A percentile compares a stretch with the other conserved stretches of the same genome.
phyloP scores from a whole-genome alignment of 805 yeast genomes.

The Lachancea sp. region DNA sequence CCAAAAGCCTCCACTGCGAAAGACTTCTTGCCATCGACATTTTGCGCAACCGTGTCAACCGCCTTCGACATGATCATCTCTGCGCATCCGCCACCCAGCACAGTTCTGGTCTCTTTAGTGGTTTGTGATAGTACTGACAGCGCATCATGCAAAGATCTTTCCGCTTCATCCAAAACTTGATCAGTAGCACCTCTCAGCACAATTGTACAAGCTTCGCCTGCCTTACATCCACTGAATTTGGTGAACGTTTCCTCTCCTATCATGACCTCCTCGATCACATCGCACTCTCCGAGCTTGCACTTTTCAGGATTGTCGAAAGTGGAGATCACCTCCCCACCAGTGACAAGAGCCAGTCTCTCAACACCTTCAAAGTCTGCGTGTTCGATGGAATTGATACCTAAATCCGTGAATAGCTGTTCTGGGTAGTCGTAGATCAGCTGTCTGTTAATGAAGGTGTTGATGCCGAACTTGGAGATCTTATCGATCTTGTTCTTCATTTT shows the following conservation, averaged over 20 bases:
- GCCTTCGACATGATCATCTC: constrained; percentile 97
- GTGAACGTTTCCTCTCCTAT: constrained; percentile 90
- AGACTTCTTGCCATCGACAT: constrained; percentile 86
- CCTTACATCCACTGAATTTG: constrained; percentile 90
- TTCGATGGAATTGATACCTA: constrained; percentile 84
- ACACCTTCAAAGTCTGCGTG: constrained; percentile 99
- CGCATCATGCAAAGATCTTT: constrained; percentile 95
- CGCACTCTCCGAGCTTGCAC: constrained; percentile 84
- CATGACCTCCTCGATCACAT: constrained; percentile 79
- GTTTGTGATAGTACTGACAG: constrained; percentile 92
- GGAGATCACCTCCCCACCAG: constrained; percentile 97
- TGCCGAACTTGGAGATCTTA: constrained; percentile 79
- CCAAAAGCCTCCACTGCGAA: constrained; percentile 94
- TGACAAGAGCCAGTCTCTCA: constrained; percentile 90
- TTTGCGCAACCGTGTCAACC: constrained; percentile 87
- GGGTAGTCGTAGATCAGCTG: constrained; percentile 98
- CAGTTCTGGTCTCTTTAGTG: constrained; percentile 84
- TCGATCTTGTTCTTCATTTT: constrained; percentile 89
- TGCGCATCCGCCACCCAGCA: constrained; percentile 91
- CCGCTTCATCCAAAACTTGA: constrained; percentile 93
- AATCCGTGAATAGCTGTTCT: constrained; percentile 86
- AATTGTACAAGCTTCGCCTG: constrained; percentile 93
- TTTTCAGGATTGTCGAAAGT: constrained; percentile 89
- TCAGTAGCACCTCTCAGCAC: constrained; percentile 97
- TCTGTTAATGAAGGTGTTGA: constrained; percentile 88